Conservation (phyloP, 1,139 yeast species). For the Sugiyamaella novakii region DNA sequence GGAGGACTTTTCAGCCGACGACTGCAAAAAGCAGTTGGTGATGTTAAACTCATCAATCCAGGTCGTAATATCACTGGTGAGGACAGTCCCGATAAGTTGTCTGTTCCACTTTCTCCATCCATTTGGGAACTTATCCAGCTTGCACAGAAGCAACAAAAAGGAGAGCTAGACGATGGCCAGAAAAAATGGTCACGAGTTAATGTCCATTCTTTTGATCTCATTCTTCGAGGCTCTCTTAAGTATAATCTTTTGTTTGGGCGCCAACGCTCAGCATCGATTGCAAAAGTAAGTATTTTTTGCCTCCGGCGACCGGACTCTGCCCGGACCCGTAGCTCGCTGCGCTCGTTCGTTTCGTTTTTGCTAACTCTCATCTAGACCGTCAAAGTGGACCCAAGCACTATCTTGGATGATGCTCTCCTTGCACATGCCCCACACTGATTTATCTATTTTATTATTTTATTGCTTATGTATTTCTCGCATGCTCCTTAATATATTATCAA, state of each 20-base stretch:
- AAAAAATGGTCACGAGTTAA: conserved; percentile 76
- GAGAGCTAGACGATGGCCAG: conserved; percentile 41
- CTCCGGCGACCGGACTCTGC: conserved; percentile 5
- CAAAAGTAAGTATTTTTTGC: conserved; percentile 24
- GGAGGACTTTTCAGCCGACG: conserved; percentile 78
- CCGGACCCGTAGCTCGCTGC: neutral
- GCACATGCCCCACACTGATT: neutral
- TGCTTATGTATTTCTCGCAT: conserved; percentile 6
- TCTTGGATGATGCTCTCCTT: conserved; percentile 7
- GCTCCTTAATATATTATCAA: conserved; percentile 6
- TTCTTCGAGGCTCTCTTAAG: conserved; percentile 77
- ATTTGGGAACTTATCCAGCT: conserved; percentile 8
- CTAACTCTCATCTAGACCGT: conserved; percentile 11
- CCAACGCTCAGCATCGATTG: conserved; percentile 35
- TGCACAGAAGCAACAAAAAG: conserved; percentile 16
- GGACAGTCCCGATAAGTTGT: conserved; percentile 27
- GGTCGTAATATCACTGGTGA: conserved; percentile 63
- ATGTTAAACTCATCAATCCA: conserved; percentile 72
- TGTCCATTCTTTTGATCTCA: conserved; percentile 81
- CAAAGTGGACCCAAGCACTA: conserved; percentile 16
- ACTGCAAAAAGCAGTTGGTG: conserved; percentile 59
- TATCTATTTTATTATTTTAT: neutral
- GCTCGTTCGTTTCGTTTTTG: too few species aligned
- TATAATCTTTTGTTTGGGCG: conserved; percentile 67
- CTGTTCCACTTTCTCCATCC: conserved; percentile 7